Evolutionary conservation across 2,329 filamentous ascomycete genomes (phyloP).

Genomic region (Bipolaris bicolor): DNA sequence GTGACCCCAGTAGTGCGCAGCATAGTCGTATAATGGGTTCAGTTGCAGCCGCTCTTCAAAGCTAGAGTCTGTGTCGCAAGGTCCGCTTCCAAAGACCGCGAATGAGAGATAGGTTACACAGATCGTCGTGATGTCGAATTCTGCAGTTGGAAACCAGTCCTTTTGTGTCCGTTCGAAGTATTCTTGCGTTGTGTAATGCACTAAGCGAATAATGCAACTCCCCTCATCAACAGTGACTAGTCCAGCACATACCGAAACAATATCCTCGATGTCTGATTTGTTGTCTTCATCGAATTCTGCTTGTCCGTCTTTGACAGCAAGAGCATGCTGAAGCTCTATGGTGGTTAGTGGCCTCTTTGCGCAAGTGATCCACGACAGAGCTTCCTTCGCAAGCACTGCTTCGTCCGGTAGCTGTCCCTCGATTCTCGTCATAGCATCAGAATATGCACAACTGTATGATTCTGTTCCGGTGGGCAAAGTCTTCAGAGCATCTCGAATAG

Average conservation of each 20-base stretch:
- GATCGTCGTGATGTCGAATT: slow-evolving; percentile 22
- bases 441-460: slow-evolving; percentile 16
- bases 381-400: slow-evolving; percentile 45
- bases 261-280: slow-evolving; percentile 15
- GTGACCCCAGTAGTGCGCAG: slow-evolving; percentile 33
- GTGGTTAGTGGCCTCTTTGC: slow-evolving; percentile 23
- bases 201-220: slow-evolving; percentile 35
- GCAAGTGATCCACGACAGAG: slow-evolving; percentile 23
- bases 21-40: slow-evolving; percentile 36
- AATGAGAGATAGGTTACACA: slow-evolving; percentile 43
- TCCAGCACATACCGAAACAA: slow-evolving; percentile 28
- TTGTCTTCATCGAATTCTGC: slow-evolving; percentile 15
- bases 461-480: slow-evolving; percentile 8
- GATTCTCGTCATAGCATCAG: slow-evolving; percentile 42
- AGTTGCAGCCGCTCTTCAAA: slow-evolving; percentile 23
- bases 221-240: slow-evolving; percentile 26
- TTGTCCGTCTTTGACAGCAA: slow-evolving; percentile 15
- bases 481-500: slow-evolving; percentile 7
- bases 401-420: slow-evolving; percentile 43
- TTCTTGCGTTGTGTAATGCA: slow-evolving; percentile 35
- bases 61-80: slow-evolving; percentile 17
- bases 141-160: not conserved
- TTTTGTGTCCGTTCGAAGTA: slow-evolving; percentile 31
- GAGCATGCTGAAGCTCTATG: slow-evolving; percentile 20
- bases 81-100: slow-evolving; percentile 21